Evolutionary conservation across 2,329 filamentous ascomycete species (phyloP).

Genomic region (Curvularia verruculosa): DNA sequence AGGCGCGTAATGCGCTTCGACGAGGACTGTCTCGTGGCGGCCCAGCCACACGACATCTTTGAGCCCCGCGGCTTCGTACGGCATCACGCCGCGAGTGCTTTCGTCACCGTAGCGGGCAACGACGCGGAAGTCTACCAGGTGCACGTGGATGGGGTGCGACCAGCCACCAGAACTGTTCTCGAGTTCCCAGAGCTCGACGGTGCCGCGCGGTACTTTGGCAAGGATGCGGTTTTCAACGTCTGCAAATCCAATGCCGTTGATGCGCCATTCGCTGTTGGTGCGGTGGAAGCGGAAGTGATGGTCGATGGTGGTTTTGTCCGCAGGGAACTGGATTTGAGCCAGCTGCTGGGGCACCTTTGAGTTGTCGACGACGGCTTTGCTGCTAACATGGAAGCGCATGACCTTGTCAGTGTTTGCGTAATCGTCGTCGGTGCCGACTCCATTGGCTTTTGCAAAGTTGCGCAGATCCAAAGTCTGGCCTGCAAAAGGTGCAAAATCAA

Average conservation of each 20-base stretch:
- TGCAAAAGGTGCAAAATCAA: conserved; percentile 60
- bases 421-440: conserved; percentile 57
- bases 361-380: conserved; percentile 33
- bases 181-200: conserved; percentile 48
- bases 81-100: conserved; percentile 49
- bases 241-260: conserved; percentile 47
- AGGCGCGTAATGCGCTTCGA: conserved; percentile 42
- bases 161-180: conserved; percentile 59
- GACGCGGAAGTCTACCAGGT: conserved; percentile 65
- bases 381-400: conserved; percentile 56
- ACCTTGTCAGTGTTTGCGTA: conserved; percentile 56
- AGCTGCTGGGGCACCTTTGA: conserved; percentile 39
- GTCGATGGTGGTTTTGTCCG: conserved; percentile 37
- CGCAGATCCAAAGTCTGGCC: conserved; percentile 59
- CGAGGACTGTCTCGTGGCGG: conserved; percentile 51
- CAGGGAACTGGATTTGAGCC: conserved; percentile 43
- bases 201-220: conserved; percentile 43
- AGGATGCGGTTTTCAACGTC: conserved; percentile 47
- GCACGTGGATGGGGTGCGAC: conserved; percentile 63
- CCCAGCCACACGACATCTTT: conserved; percentile 66
- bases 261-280: conserved; percentile 45
- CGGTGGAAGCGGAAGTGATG: conserved; percentile 43
- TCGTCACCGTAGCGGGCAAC: conserved; percentile 55
- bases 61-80: conserved; percentile 61
- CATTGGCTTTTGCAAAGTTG: conserved; percentile 47